phyloP scores from a whole-genome alignment of 306 rosid species.

The Purshia tridentata region DNA sequence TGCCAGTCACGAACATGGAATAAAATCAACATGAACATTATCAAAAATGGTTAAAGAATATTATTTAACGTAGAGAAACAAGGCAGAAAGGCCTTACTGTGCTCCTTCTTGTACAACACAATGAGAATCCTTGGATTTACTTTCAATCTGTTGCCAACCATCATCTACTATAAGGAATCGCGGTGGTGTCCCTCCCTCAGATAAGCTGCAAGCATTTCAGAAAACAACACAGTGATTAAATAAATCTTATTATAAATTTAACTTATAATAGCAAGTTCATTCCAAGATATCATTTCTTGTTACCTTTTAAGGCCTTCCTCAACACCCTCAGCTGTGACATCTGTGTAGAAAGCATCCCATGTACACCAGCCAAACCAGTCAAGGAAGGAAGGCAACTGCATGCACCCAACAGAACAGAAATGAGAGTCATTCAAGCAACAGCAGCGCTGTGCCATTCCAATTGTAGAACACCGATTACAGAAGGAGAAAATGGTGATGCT shows the following conservation, averaged over 20 bases:
- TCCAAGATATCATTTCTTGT: constrained; percentile 4
- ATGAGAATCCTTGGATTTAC: constrained; percentile 50
- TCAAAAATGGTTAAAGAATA: background rate
- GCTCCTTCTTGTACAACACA: constrained; percentile 90
- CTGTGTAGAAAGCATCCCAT: constrained; percentile 98
- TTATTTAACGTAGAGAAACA: background rate
- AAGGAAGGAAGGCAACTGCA: constrained; percentile 78
- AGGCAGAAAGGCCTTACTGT: constrained; percentile 55
- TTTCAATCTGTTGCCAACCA: constrained; percentile 99
- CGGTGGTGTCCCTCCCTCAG: constrained; percentile 86
- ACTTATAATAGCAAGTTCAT: background rate
- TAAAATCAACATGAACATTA: background rate
- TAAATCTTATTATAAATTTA: background rate
- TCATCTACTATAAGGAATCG: constrained; percentile 88
- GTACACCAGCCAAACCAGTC: constrained; percentile 99
- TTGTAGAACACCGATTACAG: background rate
- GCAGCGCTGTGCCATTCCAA: constrained; percentile 3
- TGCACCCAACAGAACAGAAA: constrained; percentile 28
- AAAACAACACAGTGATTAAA: constrained; percentile 21
- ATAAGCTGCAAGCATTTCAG: constrained; percentile 54
- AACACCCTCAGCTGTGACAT: constrained; percentile 95
- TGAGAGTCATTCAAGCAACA: constrained; percentile 18
- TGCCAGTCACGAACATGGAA: background rate
- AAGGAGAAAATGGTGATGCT: constrained; percentile 1
- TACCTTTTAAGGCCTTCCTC: constrained; percentile 87